phyloP scores from a whole-genome alignment of 1,284 basidiomycete genomes.

The Peniophora sp. region DNA sequence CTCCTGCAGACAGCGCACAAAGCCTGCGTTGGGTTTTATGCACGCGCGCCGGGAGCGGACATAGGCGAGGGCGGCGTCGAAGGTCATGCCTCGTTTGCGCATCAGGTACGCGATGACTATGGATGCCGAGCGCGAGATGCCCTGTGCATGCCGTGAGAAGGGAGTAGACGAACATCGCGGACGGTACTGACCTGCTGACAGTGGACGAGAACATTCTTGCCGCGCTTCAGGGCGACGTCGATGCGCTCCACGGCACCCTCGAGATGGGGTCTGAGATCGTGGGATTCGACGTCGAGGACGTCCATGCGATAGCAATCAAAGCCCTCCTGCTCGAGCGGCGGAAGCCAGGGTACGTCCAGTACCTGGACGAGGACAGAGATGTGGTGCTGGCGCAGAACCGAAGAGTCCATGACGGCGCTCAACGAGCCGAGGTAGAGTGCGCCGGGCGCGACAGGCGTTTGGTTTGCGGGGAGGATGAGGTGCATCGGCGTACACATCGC shows the following conservation, averaged over 20 bases:
- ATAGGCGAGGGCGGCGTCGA: slow-evolving; percentile 50
- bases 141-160: slow-evolving; percentile 25
- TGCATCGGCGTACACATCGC: slow-evolving; percentile 80
- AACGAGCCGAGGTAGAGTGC: slow-evolving; percentile 32
- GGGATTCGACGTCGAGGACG: slow-evolving; percentile 48
- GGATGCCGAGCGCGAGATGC: slow-evolving; percentile 60
- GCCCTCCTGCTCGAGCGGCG: slow-evolving; percentile 47
- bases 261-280: slow-evolving; percentile 46
- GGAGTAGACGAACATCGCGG: background rate
- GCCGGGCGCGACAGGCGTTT: slow-evolving; percentile 18
- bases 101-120: slow-evolving; percentile 65
- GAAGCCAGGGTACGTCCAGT: slow-evolving; percentile 63
- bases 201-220: slow-evolving; percentile 54
- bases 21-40: slow-evolving; percentile 62
- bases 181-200: slow-evolving; percentile 51
- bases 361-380: slow-evolving; percentile 63
- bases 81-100: slow-evolving; percentile 57
- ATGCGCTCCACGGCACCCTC: slow-evolving; percentile 51
- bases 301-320: slow-evolving; percentile 57
- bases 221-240: slow-evolving; percentile 35
- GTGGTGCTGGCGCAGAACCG: slow-evolving; percentile 27
- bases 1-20: slow-evolving; percentile 19
- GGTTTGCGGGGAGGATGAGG: slow-evolving; percentile 43
- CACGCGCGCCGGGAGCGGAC: slow-evolving; percentile 56
- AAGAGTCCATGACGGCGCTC: slow-evolving; percentile 27